Percentiles rank a stretch among this genome's conserved stretches.
phyloP scores from a whole-genome alignment of 768 basidiomycete species.

The Sporobolomyces pararoseus region DNA sequence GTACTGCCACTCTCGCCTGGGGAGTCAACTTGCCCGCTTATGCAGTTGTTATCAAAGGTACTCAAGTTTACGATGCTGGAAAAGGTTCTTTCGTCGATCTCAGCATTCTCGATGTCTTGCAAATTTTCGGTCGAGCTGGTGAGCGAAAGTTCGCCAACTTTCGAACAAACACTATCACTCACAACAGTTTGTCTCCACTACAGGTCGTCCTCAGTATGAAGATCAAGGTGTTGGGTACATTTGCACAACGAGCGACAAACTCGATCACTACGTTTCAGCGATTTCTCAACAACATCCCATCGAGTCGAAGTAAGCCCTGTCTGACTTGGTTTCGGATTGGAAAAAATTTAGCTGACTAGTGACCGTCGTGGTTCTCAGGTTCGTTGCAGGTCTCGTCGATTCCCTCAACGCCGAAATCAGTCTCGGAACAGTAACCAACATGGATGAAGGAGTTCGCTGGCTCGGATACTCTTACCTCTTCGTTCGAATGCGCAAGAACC shows the following conservation, averaged over 20 bases:
- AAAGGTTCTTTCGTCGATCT: constrained; percentile 88
- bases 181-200: constrained; percentile 54
- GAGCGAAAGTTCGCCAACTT: neutral
- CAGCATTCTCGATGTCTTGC: constrained; percentile 84
- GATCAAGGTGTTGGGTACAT: constrained; percentile 94
- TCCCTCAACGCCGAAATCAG: constrained; percentile 92
- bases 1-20: constrained; percentile 98
- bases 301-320: constrained; percentile 90
- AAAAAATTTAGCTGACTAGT: no score
- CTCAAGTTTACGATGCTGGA: constrained; percentile 87
- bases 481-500: constrained; percentile 89
- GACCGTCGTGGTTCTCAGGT: constrained; percentile 52
- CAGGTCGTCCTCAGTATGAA: constrained; percentile 61
- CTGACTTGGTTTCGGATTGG: no score
- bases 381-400: constrained; percentile 78
- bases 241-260: constrained; percentile 88
- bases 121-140: constrained; percentile 96
- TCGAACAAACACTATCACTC: neutral
- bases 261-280: constrained; percentile 58
- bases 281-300: constrained; percentile 68
- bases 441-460: constrained; percentile 85
- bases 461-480: constrained; percentile 94
- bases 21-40: constrained; percentile 98
- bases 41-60: constrained; percentile 76
- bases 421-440: constrained; percentile 84